Evolutionary conservation across 1,139 yeast genomes (phyloP).

Genomic region (Blastobotrys niveus): DNA sequence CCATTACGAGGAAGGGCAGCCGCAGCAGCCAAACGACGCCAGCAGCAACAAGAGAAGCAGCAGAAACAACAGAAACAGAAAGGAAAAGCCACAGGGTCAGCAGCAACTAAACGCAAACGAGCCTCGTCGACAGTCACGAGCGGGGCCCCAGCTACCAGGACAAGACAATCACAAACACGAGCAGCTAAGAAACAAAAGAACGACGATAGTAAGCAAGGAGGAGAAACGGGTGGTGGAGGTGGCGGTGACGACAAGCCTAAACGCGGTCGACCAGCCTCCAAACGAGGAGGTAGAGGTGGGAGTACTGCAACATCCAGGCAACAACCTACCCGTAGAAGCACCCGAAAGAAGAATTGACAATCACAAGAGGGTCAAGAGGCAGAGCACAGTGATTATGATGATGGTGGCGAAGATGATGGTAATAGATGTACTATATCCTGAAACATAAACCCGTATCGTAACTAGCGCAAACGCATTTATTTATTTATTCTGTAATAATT

Average conservation of each 20-base stretch:
- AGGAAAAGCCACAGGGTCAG: slow-evolving; percentile 15
- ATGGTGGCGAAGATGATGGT: not conserved
- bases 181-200: slow-evolving; percentile 14
- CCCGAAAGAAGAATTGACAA: slow-evolving; percentile 20
- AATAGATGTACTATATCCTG: not conserved
- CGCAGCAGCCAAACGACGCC: slow-evolving; percentile 1
- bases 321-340: slow-evolving; percentile 19
- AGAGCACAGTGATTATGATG: too few species aligned
- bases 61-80: not conserved
- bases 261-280: not conserved
- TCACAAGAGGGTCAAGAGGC: not conserved
- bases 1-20: slow-evolving; percentile 12
- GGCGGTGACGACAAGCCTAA: not conserved
- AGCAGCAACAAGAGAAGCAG: not conserved
- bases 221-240: not conserved
- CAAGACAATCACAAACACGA: slow-evolving; percentile 15
- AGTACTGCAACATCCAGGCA: slow-evolving; percentile 11
- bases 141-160: slow-evolving; percentile 10
- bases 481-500: not conserved
- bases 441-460: not conserved
- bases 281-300: slow-evolving; percentile 1
- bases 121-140: slow-evolving; percentile 9
- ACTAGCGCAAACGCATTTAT: not conserved
- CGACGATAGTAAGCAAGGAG: not conserved
- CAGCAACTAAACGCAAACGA: slow-evolving; percentile 11